These are phyloP conservation scores for Suillus paluster DNA, from an alignment of 768 basidiomycete genomes.

Conservation along the genomic window DNA sequence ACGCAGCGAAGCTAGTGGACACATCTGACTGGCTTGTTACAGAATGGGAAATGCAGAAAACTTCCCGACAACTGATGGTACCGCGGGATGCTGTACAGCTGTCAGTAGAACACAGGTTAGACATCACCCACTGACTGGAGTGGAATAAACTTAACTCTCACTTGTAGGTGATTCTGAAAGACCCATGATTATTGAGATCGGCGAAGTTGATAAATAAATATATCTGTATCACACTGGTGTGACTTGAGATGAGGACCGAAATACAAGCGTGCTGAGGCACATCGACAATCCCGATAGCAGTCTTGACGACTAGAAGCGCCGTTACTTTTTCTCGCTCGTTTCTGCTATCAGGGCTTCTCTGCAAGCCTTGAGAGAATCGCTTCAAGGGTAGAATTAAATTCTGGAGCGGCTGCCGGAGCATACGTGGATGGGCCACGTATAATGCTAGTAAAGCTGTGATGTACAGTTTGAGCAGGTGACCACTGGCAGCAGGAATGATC, in stretches of 20 bases:
- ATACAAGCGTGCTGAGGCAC: neutral
- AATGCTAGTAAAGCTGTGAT: constrained; percentile 86
- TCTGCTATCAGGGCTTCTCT: constrained; percentile 64
- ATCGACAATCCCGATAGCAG: constrained; percentile 54
- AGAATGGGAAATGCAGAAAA: neutral
- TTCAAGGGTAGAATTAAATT: no score
- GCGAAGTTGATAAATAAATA: neutral
- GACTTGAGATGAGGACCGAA: neutral
- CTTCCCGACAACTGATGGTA: neutral
- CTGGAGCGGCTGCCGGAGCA: constrained; percentile 75
- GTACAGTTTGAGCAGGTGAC: constrained; percentile 80
- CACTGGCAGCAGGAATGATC: constrained; percentile 13
- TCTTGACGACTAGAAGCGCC: constrained; percentile 64
- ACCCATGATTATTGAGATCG: neutral
- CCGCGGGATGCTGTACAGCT: neutral
- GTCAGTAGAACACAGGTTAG: neutral
- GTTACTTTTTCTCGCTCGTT: constrained; percentile 86
- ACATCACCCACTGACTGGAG: neutral
- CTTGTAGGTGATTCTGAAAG: neutral
- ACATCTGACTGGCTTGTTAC: neutral
- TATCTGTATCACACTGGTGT: neutral
- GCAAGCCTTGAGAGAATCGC: no score
- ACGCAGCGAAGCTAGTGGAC: neutral
- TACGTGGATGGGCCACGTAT: constrained; percentile 79
- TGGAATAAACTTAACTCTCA: neutral